A percentile compares a stretch with the other conserved stretches of the same genome.
These are phyloP conservation scores for Aureobasidium namibiae DNA, from an alignment of 2,329 filamentous ascomycete genomes.

Conservation along the genomic window DNA sequence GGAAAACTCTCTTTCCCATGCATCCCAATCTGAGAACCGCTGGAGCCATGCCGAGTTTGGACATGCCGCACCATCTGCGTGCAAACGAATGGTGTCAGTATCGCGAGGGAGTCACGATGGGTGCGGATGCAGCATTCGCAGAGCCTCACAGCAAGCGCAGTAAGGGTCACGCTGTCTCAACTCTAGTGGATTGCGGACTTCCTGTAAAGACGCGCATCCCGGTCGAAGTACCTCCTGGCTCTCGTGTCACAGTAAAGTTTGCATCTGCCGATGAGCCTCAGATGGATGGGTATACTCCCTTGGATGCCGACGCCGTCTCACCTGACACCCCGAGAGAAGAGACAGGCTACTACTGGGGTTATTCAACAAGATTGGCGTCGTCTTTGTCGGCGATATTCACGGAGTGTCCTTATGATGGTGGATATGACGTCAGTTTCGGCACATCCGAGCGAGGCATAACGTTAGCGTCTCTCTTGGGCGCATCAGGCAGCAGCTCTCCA, in stretches of 20 bases:
- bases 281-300: conserved; percentile 15
- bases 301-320: conserved; percentile 53
- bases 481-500: conserved; percentile 36
- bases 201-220: conserved; percentile 43
- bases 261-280: conserved; percentile 34
- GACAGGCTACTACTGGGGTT: conserved; percentile 82
- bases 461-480: conserved; percentile 18
- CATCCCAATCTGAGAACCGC: conserved; percentile 70
- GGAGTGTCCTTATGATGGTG: conserved; percentile 63
- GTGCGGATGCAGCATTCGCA: conserved; percentile 10
- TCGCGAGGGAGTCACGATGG: conserved; percentile 64
- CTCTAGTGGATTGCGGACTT: conserved; percentile 44
- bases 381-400: conserved; percentile 69
- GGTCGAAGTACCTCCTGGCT: conserved; percentile 57
- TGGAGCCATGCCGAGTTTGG: conserved; percentile 65
- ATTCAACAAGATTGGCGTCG: conserved; percentile 56
- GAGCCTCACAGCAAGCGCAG: conserved; percentile 26
- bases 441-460: conserved; percentile 66
- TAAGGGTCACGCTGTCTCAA: conserved; percentile 16
- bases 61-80: conserved; percentile 77
- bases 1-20: conserved; percentile 64
- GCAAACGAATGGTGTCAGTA: conserved; percentile 71
- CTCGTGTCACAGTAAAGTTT: conserved; percentile 66
- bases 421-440: conserved; percentile 76
- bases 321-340: conserved; percentile 64